Evolutionary conservation across 2,329 filamentous ascomycete species (phyloP), one percentile per base, ranked within the genome.

Genomic region (Colletotrichum costaricense): DNA sequence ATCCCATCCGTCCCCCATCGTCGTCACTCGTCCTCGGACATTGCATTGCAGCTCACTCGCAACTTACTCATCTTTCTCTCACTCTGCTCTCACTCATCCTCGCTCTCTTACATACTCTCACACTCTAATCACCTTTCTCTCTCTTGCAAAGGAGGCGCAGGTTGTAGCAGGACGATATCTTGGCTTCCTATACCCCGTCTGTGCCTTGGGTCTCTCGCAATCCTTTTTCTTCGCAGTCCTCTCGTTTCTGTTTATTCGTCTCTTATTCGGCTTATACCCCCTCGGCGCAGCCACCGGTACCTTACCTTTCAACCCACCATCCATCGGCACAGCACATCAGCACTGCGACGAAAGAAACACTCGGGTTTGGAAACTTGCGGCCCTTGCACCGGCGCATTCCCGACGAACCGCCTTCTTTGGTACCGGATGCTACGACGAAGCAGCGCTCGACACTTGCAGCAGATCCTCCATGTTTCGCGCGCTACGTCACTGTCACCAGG

Each of bases 401-500:
- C 42, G 19, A 49, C 42, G 42, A 64, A n/a, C 52, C 59, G 24
- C 16, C 49, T 19, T 11, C 46, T 8, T 46, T 60, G 59, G 57
- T 28, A 63, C 55, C 58, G 46, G 49, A n/a, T 65, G 28, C 67
- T 35, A 58, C 60, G 67, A 54, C 42, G 11, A 3, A 38, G 22
- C 35, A 35, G 24, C 63, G 55, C 63, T 8, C 28, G 22, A 49
- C 38, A 49, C 38, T 26, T 5, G 30, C 52, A 49, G 42, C 24
- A 49, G 54, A 54, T 52, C 33, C 57, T 46, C 57, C 63, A 52
- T 46, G 69, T 55, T 46, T 46, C 60, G 66, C 46, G 67, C 30
- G 52, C 59, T 70, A 73, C 70, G 70, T 73, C 70, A 73, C 70
- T 55, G 59, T 28, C 38, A 33, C 59, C 46, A 46, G 59, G 38